Base-by-base conservation (phyloP, 352 stramenopile genomes). In the Phytopythium boreale region DNA sequence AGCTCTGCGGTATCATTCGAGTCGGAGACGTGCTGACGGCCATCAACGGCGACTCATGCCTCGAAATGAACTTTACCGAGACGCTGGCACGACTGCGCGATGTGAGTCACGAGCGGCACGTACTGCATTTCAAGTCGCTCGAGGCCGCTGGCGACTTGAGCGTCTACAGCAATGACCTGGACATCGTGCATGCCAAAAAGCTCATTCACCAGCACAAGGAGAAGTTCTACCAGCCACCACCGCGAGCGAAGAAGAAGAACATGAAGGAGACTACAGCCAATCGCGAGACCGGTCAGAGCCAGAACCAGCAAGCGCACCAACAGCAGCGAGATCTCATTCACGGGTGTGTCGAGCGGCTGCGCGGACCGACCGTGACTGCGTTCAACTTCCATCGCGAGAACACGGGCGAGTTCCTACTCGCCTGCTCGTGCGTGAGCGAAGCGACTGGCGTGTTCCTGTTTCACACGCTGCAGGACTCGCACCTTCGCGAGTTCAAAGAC, bases 381-480 rank as follows among this genome's bases (percentile, higher is more conserved):
- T 90, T 95, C 52, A 90, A 95, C 66, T 87, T 96, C 50, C 82
- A 96, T 41, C 76, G 74, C 17, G 84, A 95, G 61, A 82, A 92
- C 67, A 95, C 85, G 27, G 85, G 87, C 47, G 84, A 89, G 70
- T 93, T 93, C 59, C 52, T 93, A 31, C 41, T 93, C 26, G 80
- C 84, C 56, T 82, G 79, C n/a, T 89, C 80, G 20, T 91, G 82
- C 43, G 68, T 74, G 56, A 90, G 81, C 57, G 84, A 90, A n/a
- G 72, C 67, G 34, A 87, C 80, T 10, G 85, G 87, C 17, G 74
- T 70, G 12, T 93, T 93, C 58, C 41, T 95, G 29, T 96, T 96
- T 64, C 88, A 96, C 69, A 96, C 84, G 19, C 68, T 93, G 3
- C 79, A 88, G 27, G 85, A 95, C 60, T 84, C 80, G 1, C 84